Percentiles rank a stretch among this genome's conserved stretches.
Evolutionary conservation across 192 early-diverging fungal species (phyloP).

Genomic region (Rhizophagus clarus): DNA sequence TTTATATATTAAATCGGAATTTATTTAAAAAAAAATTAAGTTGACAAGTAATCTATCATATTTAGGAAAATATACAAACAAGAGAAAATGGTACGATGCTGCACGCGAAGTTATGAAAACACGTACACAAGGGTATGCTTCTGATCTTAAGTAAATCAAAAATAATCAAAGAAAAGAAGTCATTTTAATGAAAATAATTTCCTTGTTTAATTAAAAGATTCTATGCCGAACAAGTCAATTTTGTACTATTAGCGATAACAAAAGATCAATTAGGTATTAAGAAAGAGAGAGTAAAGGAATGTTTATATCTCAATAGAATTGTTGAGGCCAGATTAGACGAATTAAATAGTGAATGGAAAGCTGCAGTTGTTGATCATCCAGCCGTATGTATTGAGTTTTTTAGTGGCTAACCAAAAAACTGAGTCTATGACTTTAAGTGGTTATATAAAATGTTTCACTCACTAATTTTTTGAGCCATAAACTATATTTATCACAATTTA

Average conservation of each 20-base stretch:
- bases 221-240: slow-evolving; percentile 45
- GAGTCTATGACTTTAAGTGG: no score
- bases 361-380: slow-evolving; percentile 32
- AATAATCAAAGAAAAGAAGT: background rate
- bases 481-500: no score
- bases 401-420: no score
- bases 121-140: background rate
- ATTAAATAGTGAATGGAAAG: slow-evolving; percentile 39
- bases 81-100: slow-evolving; percentile 24
- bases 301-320: slow-evolving; percentile 31
- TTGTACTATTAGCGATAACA: slow-evolving; percentile 53
- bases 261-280: slow-evolving; percentile 36
- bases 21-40: background rate
- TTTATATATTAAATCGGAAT: background rate
- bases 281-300: slow-evolving; percentile 30
- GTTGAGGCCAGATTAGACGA: slow-evolving; percentile 38
- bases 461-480: no score
- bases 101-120: background rate
- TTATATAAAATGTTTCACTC: no score
- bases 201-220: slow-evolving; percentile 8
- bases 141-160: background rate
- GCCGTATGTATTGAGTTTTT: background rate
- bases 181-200: background rate
- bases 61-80: slow-evolving; percentile 8
- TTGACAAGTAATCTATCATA: slow-evolving; percentile 15